Conservation (phyloP, 371 early-diverging fungal species). For the Umbelopsis sp. region DNA sequence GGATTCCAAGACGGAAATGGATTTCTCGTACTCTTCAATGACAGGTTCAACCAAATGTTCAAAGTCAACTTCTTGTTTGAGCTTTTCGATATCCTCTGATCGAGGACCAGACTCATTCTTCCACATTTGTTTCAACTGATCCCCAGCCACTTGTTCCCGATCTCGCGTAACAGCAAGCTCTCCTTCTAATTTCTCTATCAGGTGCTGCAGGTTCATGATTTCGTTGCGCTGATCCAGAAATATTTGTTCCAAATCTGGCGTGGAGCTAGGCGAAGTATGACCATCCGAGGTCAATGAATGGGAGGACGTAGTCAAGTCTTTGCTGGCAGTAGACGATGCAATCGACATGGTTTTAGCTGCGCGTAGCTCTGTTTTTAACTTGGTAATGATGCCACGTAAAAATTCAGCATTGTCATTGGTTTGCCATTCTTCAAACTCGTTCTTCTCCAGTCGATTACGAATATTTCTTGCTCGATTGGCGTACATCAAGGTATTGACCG, state of each 20-base stretch:
- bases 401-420: constrained; percentile 63
- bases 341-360: constrained; percentile 29
- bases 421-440: constrained; percentile 71
- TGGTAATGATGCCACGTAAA: constrained; percentile 56
- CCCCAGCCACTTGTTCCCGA: not conserved
- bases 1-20: constrained; percentile 58
- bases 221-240: constrained; percentile 13
- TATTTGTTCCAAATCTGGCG: constrained; percentile 12
- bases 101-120: constrained; percentile 18
- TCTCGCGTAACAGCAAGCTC: constrained; percentile 4
- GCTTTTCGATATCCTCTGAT: constrained; percentile 22
- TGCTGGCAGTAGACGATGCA: constrained; percentile 19
- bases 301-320: constrained; percentile 21
- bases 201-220: constrained; percentile 14
- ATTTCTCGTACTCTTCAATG: constrained; percentile 72
- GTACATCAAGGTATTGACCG: constrained; percentile 92
- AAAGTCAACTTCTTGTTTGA: constrained; percentile 37
- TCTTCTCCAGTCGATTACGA: constrained; percentile 80
- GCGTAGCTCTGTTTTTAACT: constrained; percentile 59
- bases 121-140: constrained; percentile 11
- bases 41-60: constrained; percentile 72
- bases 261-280: constrained; percentile 18
- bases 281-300: constrained; percentile 12
- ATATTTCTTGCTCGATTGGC: constrained; percentile 91
- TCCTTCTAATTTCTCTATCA: constrained; percentile 7